Percentiles rank a stretch among this genome's conserved stretches.
Evolutionary conservation across 2,329 filamentous ascomycete species (phyloP).

Genomic region (Aspergillus viridinutans): DNA sequence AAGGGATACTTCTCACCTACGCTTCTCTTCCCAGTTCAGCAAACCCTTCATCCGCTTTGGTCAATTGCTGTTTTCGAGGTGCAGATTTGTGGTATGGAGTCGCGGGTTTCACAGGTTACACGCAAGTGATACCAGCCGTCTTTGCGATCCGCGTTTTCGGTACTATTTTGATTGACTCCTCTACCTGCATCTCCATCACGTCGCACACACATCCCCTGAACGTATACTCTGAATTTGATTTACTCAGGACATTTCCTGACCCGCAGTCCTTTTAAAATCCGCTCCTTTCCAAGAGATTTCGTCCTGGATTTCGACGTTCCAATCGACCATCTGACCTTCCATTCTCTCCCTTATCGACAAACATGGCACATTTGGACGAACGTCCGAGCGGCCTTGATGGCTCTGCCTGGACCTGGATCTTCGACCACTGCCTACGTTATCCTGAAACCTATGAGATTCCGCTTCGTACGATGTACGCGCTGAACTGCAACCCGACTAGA

Average conservation of each 20-base stretch:
- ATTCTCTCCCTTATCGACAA: not conserved
- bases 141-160: slow-evolving; percentile 12
- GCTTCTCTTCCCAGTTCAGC: slow-evolving; percentile 12
- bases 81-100: slow-evolving; percentile 16
- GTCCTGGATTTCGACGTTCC: not conserved
- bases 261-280: slow-evolving; percentile 9
- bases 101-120: slow-evolving; percentile 20
- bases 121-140: slow-evolving; percentile 20
- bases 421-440: slow-evolving; percentile 59
- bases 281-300: not conserved
- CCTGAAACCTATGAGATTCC: slow-evolving; percentile 63
- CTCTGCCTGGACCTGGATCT: slow-evolving; percentile 49
- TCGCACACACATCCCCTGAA: slow-evolving; percentile 12
- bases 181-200: slow-evolving; percentile 18
- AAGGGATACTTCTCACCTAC: slow-evolving; percentile 14
- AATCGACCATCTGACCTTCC: not conserved
- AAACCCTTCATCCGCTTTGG: not conserved
- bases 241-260: slow-evolving; percentile 3
- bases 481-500: slow-evolving; percentile 56
- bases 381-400: slow-evolving; percentile 31
- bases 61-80: slow-evolving; percentile 13
- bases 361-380: slow-evolving; percentile 16
- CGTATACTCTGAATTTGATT: not conserved
- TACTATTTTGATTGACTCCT: slow-evolving; percentile 10
- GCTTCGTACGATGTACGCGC: slow-evolving; percentile 62